Evolutionary conservation across 1,284 basidiomycete species (phyloP).

Genomic region (Trichosporon sp.): DNA sequence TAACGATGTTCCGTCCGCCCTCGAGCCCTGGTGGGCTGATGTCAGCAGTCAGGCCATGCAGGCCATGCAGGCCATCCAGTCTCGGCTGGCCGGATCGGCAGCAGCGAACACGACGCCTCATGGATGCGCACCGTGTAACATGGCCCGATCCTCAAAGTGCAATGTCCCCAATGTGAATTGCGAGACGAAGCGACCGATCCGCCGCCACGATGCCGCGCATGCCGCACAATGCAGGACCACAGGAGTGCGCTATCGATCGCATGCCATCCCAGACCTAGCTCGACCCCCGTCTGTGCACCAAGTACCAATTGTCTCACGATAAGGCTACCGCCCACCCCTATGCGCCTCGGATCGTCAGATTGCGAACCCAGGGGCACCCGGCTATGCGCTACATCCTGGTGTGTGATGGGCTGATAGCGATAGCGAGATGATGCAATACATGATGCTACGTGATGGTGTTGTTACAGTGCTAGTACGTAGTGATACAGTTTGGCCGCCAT

Average conservation of each 20-base stretch:
- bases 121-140: neutral
- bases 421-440: neutral
- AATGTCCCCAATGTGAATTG: neutral
- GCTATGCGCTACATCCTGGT: too few relatives aligned
- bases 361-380: neutral
- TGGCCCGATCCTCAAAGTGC: neutral
- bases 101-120: neutral
- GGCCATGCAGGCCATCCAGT: too few relatives aligned
- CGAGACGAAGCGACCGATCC: neutral
- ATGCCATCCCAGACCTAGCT: too few relatives aligned
- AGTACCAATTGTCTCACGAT: neutral
- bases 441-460: neutral
- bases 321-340: neutral
- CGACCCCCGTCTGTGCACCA: too few relatives aligned
- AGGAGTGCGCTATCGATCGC: too few relatives aligned
- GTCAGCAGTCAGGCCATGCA: too few relatives aligned
- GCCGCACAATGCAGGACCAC: neutral
- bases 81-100: too few relatives aligned
- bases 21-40: too few relatives aligned
- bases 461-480: neutral
- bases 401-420: too few relatives aligned
- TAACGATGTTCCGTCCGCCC: neutral
- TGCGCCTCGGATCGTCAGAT: neutral
- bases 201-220: neutral
- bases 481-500: neutral